These are phyloP conservation scores for Arabidopsis arenosa DNA, from an alignment of 345 rosid genomes.

Conservation along the genomic window DNA sequence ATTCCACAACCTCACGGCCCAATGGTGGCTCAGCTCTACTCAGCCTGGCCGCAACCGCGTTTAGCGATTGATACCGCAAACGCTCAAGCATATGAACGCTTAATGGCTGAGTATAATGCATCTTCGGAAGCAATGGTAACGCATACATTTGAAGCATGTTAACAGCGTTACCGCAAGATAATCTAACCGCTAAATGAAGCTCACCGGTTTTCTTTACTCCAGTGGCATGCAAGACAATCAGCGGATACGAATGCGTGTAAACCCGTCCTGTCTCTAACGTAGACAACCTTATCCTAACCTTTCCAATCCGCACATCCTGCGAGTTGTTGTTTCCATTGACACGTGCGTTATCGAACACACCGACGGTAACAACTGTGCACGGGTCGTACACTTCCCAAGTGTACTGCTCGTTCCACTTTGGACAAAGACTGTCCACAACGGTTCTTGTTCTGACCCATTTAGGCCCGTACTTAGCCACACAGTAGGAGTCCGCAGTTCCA, in stretches of 20 bases:
- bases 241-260: background rate
- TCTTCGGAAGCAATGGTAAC: background rate
- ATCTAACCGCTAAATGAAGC: background rate
- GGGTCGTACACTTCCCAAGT: background rate
- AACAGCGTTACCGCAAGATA: background rate
- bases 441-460: slow-evolving; percentile 2
- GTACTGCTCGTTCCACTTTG: slow-evolving; percentile 1
- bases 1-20: slow-evolving; percentile 2
- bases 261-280: background rate
- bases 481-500: background rate
- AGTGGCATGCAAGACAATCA: background rate
- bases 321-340: background rate
- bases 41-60: background rate
- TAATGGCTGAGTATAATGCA: background rate
- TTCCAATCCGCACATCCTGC: background rate
- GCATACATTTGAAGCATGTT: background rate
- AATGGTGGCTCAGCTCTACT: background rate
- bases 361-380: background rate
- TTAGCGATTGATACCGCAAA: background rate
- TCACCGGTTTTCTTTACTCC: background rate
- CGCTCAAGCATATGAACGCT: background rate
- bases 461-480: background rate
- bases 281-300: background rate
- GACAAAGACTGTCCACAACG: background rate
- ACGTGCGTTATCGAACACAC: background rate